Evolutionary conservation across 306 rosid species (phyloP), one percentile per base, ranked within the genome.

Genomic region (Trichosanthes cucumerina): DNA sequence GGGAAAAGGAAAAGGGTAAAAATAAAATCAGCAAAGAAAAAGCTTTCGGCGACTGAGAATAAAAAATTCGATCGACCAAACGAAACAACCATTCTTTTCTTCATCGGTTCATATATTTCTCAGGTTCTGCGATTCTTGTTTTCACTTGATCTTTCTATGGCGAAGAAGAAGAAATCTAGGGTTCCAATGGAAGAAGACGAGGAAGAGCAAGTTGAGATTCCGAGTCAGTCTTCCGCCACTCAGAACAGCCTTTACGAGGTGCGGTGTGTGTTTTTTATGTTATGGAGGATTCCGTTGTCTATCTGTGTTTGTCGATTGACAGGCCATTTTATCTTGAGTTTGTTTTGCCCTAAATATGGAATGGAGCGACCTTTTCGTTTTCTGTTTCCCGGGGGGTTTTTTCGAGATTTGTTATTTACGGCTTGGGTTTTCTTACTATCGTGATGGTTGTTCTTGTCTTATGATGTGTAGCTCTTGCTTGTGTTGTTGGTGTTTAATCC

Each of bases 241-340:
- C 78, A 65, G 11, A 88, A 84, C 60, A 71, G 84, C 31, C 96
- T 92, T 79, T 92, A 92, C 80, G 87, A 90, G 90, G 97, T 90
- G 81, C 34, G 1, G 15, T 9, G 7, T 44, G 14, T 2, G 10
- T 43, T 14, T n/a, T 69, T 5, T 9, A 0, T 69, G 34, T 41
- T 43, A 21, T 19, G 47, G 73, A 39, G 4, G 1, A 10, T 39
- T 33, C 0, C 36, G 5, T 0, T 15, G 69, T 63, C 9, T 59
- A n/a, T n/a, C 6, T 59, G 12, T 59, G 26, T 59, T 11, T 68
- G 50, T 66, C 4, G 49, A 24, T 66, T 24, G 52, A 68, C 5
- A 1, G 21, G 1, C 77, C 77, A 47, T 70, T 70, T 57, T 12
- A 10, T 56, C 79, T 19, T 26, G 13, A 38, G 6, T 24, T 38